Evolutionary conservation across 768 basidiomycete genomes (phyloP).

Genomic region (Crepidotus variabilis): DNA sequence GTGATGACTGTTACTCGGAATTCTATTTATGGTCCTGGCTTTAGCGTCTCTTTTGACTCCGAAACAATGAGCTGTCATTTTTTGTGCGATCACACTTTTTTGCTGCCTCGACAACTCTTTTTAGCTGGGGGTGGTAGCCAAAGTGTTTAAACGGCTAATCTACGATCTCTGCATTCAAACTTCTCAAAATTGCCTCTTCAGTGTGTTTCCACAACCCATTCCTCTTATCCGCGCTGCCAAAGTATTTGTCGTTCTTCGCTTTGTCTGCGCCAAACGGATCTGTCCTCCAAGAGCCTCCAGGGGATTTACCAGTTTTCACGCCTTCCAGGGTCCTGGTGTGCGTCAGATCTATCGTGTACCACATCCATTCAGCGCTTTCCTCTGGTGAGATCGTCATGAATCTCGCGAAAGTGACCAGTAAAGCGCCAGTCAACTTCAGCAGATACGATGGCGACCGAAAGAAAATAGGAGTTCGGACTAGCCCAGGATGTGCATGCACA

Average conservation of each 20-base stretch:
- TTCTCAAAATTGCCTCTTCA: conserved; percentile 1
- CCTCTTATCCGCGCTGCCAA: conserved; percentile 33
- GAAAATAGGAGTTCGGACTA: conserved; percentile 30
- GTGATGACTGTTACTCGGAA: too few species aligned
- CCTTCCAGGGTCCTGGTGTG: conserved; percentile 5
- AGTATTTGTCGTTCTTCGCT: conserved; percentile 24
- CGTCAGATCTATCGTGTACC: conserved; percentile 23
- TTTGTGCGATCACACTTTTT: too few species aligned
- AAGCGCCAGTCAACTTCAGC: conserved; percentile 15
- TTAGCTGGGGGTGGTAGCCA: too few species aligned
- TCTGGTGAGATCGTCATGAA: conserved; percentile 21
- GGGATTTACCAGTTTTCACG: not conserved
- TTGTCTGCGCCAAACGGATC: conserved; percentile 28
- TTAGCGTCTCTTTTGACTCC: too few species aligned
- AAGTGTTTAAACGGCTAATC: too few species aligned
- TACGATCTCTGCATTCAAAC: not conserved
- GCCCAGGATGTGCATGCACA: conserved; percentile 35
- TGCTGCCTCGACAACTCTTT: too few species aligned
- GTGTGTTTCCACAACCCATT: conserved; percentile 27
- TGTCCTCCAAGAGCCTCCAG: conserved; percentile 26
- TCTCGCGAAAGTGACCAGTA: conserved; percentile 17
- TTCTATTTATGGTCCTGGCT: too few species aligned
- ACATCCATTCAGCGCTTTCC: conserved; percentile 34
- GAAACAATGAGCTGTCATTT: too few species aligned
- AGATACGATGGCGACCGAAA: conserved; percentile 21